Evolutionary conservation across 345 rosid species (phyloP).

Genomic region (Pugionium cornutum): DNA sequence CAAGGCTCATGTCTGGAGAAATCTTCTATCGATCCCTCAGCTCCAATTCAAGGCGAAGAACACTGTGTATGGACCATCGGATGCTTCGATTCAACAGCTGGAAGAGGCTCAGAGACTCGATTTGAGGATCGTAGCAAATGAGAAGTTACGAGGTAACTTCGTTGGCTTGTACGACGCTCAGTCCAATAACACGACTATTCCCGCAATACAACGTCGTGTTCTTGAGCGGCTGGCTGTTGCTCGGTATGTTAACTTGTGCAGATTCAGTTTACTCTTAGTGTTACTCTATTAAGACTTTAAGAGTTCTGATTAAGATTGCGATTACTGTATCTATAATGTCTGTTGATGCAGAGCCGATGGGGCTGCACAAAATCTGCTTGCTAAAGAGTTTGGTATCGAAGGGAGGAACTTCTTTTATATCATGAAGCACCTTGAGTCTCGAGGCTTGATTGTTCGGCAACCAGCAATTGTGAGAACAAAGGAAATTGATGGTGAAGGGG

Average conservation of each 20-base stretch:
- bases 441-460: conserved; percentile 68
- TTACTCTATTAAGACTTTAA: not conserved
- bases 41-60: conserved; percentile 50
- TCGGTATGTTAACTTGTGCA: conserved; percentile 36
- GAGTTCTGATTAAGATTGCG: not conserved
- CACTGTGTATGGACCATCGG: conserved; percentile 33
- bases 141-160: conserved; percentile 64
- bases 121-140: conserved; percentile 53
- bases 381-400: conserved; percentile 71
- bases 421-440: conserved; percentile 69
- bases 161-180: conserved; percentile 62
- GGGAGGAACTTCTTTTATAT: conserved; percentile 73
- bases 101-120: conserved; percentile 56
- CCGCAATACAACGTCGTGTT: conserved; percentile 54
- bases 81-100: conserved; percentile 47
- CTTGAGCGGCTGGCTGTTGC: conserved; percentile 66
- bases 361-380: conserved; percentile 71
- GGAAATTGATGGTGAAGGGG: conserved; percentile 66
- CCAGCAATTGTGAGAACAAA: conserved; percentile 74
- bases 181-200: conserved; percentile 38
- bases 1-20: conserved; percentile 53
- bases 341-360: conserved; percentile 59
- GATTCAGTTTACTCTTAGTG: not conserved
- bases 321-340: not conserved
- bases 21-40: conserved; percentile 54